Evolutionary conservation across 768 basidiomycete genomes (phyloP), one percentile per base, ranked within the genome.

Genomic region (Tylopilus sp.): DNA sequence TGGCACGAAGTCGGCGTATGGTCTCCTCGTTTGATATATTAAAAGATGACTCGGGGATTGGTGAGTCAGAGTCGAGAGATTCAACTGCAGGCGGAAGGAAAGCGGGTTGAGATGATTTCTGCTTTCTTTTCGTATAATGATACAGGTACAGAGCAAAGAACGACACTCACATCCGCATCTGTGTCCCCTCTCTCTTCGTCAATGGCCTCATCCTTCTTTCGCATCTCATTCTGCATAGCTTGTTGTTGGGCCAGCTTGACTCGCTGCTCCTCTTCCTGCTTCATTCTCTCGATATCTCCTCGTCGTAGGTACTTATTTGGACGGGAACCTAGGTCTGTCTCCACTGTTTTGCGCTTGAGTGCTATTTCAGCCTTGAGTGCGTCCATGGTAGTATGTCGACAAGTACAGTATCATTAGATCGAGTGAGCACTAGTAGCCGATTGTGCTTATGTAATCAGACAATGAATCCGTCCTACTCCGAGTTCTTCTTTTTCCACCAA

Each of bases 11-110:
- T 20, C 97, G 82, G 9, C 91, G 86, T 50, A 94, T 77, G 12
- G 89, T 91, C 62, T 99, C 97, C 54, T 94, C 88, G 50, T 94
- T 91, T 2, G 95, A 91, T 48, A 98, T 87, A 64, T 94, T 94
- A 74, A 95, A 98, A 5, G 69, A 61, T 1, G 71, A 67, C 25
- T 71, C 66, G 0, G 69, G 64, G 67, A 28, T 69, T 44, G 71
- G 81, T 52, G 73, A 71, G 44, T 71, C 71, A 48, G 66, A 58
- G 26, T 74, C 75, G 33, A 67, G 69, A 33, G 68, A 35, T 45
- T 66, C 60, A 17, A 62, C 57, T 21, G 45, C 53, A 35, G 75
- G 69, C 13, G 76, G 72, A n/a, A 74, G 71, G n/a, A 75, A 71
- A 44, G 63, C 57, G 15, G 74, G 72, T 21, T 64, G 68, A 52